Conservation (phyloP, 352 stramenopile genomes). For the Globisporangium middletonii region DNA sequence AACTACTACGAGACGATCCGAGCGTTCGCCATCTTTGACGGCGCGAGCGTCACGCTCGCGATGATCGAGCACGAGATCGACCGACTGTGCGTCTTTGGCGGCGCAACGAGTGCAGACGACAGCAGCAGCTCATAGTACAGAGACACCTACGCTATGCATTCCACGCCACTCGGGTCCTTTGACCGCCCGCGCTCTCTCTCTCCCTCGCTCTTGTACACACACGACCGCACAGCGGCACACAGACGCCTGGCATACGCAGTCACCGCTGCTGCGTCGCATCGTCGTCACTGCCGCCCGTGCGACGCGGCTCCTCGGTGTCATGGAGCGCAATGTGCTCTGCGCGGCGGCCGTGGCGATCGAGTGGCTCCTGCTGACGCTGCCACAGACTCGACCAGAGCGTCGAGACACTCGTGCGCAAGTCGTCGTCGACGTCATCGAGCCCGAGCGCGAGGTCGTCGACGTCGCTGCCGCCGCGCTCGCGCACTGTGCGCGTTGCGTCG, state of each 20-base stretch:
- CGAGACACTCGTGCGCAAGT: slow-evolving; percentile 34
- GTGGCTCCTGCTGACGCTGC: not conserved
- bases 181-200: no score
- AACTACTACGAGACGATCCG: slow-evolving; percentile 42
- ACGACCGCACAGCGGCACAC: no score
- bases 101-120: not conserved
- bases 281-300: no score
- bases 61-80: slow-evolving; percentile 41
- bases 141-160: not conserved
- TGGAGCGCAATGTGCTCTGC: slow-evolving; percentile 8
- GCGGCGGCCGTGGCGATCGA: slow-evolving; percentile 1
- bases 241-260: no score
- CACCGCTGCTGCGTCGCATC: not conserved
- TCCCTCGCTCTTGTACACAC: no score
- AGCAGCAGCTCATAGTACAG: not conserved
- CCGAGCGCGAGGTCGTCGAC: slow-evolving; percentile 24
- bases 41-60: slow-evolving; percentile 18
- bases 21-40: slow-evolving; percentile 34
- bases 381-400: slow-evolving; percentile 27
- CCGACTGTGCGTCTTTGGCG: slow-evolving; percentile 22
- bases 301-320: no score
- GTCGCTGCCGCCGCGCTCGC: slow-evolving; percentile 20
- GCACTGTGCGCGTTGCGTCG: slow-evolving; percentile 19
- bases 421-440: slow-evolving; percentile 31
- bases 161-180: no score